Conservation (phyloP, 306 rosid genomes). For the Acmispon strigosus region DNA sequence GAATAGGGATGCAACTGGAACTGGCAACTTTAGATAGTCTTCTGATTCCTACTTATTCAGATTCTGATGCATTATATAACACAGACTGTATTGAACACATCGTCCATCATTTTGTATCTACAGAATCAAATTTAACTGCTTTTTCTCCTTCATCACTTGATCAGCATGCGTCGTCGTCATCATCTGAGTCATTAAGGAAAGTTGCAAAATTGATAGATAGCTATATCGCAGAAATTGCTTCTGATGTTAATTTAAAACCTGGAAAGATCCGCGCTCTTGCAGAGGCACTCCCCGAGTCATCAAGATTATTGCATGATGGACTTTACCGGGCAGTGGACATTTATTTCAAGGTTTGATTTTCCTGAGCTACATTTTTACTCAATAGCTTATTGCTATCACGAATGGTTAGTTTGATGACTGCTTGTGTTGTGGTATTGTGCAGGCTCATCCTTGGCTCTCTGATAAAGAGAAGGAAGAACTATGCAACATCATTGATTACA, state of each 20-base stretch:
- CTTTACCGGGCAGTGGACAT: slow-evolving; percentile 81
- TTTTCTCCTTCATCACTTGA: slow-evolving; percentile 67
- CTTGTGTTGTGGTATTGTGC: slow-evolving; percentile 25
- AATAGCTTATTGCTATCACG: not conserved
- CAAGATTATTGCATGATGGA: slow-evolving; percentile 82
- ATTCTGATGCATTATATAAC: slow-evolving; percentile 70
- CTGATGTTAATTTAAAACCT: slow-evolving; percentile 40
- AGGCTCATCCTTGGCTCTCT: slow-evolving; percentile 88
- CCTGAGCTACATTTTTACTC: slow-evolving; percentile 6
- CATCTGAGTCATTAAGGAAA: slow-evolving; percentile 46
- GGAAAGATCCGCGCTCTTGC: slow-evolving; percentile 39
- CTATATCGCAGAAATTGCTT: slow-evolving; percentile 46
- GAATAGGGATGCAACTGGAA: slow-evolving; percentile 91
- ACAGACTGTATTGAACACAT: slow-evolving; percentile 68
- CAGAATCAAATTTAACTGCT: slow-evolving; percentile 43
- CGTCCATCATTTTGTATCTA: slow-evolving; percentile 49
- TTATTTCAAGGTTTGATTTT: slow-evolving; percentile 75
- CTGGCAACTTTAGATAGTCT: slow-evolving; percentile 79
- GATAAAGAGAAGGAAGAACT: slow-evolving; percentile 76
- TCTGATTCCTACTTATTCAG: slow-evolving; percentile 80
- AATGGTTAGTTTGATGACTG: slow-evolving; percentile 10
- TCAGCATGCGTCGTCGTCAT: slow-evolving; percentile 48
- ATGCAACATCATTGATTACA: slow-evolving; percentile 69
- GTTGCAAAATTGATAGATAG: slow-evolving; percentile 56
- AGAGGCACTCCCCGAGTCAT: slow-evolving; percentile 65